Evolutionary conservation across 768 basidiomycete genomes (phyloP).

Genomic region (Termitomyces sp.): DNA sequence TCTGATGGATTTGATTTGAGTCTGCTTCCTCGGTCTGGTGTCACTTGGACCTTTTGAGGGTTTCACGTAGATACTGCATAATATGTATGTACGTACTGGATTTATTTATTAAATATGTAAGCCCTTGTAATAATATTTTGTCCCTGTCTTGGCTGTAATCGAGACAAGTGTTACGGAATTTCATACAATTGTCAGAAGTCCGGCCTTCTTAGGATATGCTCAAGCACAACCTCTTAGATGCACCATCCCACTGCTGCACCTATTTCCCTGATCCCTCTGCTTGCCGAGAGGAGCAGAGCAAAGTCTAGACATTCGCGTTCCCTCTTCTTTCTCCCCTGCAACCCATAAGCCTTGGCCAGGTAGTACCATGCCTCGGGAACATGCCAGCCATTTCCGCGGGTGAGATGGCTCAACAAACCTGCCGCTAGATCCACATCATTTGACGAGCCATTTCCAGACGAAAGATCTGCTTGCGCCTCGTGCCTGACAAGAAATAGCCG

Average conservation of each 20-base stretch:
- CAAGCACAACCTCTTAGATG: slow-evolving; percentile 4
- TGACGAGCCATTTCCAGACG: background rate
- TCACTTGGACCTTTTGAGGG: background rate
- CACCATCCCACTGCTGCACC: slow-evolving; percentile 16
- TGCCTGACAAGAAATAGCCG: slow-evolving; percentile 54
- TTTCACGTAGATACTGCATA: background rate
- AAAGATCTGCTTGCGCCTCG: slow-evolving; percentile 24
- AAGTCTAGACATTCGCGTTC: slow-evolving; percentile 15
- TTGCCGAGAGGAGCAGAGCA: slow-evolving; percentile 11
- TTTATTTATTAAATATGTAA: background rate
- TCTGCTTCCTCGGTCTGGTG: background rate
- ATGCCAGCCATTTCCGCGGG: slow-evolving; percentile 83
- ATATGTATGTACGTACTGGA: background rate
- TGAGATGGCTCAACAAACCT: slow-evolving; percentile 69
- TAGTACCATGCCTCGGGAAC: slow-evolving; percentile 94
- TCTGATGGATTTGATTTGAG: background rate
- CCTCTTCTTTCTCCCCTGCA: slow-evolving; percentile 21
- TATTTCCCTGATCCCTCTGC: slow-evolving; percentile 14
- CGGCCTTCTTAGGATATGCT: background rate
- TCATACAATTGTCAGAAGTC: background rate
- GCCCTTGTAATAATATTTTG: background rate
- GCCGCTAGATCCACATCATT: slow-evolving; percentile 72
- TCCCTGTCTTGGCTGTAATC: background rate
- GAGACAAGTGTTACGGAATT: background rate
- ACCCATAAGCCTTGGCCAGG: slow-evolving; percentile 73